These are phyloP conservation scores for Quercus rubra DNA, from an alignment of 306 rosid genomes.

Conservation along the genomic window DNA sequence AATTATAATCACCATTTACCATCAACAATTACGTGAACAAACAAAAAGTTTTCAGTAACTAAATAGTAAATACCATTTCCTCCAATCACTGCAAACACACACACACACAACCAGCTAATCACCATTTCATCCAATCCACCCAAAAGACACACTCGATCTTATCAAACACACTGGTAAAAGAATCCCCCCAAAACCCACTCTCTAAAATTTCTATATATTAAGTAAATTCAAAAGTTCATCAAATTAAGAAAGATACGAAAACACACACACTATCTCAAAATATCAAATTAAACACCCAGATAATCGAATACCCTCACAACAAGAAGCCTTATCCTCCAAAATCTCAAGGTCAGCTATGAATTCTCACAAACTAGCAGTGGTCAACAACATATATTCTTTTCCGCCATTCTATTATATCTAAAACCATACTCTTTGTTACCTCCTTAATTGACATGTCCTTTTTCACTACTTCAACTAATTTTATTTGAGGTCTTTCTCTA, in stretches of 20 bases:
- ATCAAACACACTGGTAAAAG: neutral
- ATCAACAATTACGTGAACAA: neutral
- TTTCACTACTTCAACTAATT: no score
- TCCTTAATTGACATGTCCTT: no score
- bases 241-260: neutral
- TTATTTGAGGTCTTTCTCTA: no score
- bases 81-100: neutral
- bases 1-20: conserved; percentile 2
- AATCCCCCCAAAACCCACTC: neutral
- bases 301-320: neutral
- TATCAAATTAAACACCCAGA: neutral
- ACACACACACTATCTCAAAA: neutral
- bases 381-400: no score
- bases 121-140: neutral
- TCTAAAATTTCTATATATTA: neutral
- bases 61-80: neutral
- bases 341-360: no score
- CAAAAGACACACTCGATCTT: neutral
- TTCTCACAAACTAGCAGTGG: no score
- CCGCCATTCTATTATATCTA: no score
- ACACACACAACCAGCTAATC: neutral
- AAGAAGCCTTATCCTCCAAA: no score
- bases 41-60: neutral
- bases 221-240: neutral
- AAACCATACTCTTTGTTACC: no score